Evolutionary conservation across 2,329 filamentous ascomycete genomes (phyloP).

Genomic region (Fusarium nanum): DNA sequence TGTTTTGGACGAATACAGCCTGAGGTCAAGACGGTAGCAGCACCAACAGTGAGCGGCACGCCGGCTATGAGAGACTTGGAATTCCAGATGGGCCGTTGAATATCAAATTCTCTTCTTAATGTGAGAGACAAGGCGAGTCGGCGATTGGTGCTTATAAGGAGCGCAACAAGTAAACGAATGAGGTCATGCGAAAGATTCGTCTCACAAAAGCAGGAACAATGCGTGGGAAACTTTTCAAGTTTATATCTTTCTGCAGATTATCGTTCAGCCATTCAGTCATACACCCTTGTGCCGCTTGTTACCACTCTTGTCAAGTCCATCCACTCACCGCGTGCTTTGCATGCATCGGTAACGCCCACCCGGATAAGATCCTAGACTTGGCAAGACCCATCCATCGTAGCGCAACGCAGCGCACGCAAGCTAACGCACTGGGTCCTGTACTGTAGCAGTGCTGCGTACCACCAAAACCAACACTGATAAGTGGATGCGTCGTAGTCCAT

Average conservation of each 20-base stretch:
- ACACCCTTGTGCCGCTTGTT: conserved; percentile 25
- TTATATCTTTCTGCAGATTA: conserved; percentile 25
- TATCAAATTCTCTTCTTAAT: background rate
- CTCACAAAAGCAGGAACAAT: background rate
- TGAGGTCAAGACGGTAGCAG: conserved; percentile 14
- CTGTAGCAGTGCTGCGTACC: background rate
- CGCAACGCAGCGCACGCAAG: background rate
- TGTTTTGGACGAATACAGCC: conserved; percentile 8
- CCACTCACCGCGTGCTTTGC: conserved; percentile 32
- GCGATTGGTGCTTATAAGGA: background rate
- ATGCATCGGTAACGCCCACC: conserved; percentile 33
- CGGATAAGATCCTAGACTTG: conserved; percentile 31
- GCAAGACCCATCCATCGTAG: conserved; percentile 22
- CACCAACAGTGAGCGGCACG: conserved; percentile 7
- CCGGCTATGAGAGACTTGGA: background rate
- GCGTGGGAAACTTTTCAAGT: conserved; percentile 34
- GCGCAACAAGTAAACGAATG: background rate
- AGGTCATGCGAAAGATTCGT: conserved; percentile 1
- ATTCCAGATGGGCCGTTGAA: conserved; percentile 14
- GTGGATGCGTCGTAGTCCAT: background rate
- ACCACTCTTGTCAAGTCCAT: conserved; percentile 23
- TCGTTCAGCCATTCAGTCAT: conserved; percentile 26
- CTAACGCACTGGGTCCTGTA: background rate
- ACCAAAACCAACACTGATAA: background rate
- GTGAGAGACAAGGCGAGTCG: background rate